These are phyloP conservation scores for Tanacetum coccineum DNA, from an alignment of 129 eudicot species.

Conservation along the genomic window DNA sequence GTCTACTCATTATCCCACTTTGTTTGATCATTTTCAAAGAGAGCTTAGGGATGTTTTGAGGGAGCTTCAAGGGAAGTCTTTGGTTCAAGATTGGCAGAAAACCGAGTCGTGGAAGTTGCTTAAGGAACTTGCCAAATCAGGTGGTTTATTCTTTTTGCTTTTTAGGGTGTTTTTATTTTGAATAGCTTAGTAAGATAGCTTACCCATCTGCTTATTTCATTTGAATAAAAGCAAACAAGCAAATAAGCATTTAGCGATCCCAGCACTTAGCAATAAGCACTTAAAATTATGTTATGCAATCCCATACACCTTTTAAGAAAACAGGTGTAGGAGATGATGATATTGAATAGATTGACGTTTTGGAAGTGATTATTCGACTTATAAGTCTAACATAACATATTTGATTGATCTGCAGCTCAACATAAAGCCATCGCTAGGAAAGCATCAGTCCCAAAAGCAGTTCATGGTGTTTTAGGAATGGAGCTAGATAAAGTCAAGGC, in stretches of 20 bases:
- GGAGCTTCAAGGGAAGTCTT: constrained; percentile 40
- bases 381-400: too few relatives aligned
- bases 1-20: constrained; percentile 86
- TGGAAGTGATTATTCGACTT: too few relatives aligned
- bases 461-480: constrained; percentile 70
- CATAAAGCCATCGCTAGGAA: constrained; percentile 52
- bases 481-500: constrained; percentile 61
- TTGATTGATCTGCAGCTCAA: too few relatives aligned
- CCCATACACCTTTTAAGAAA: too few relatives aligned
- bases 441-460: constrained; percentile 45
- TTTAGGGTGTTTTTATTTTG: background rate
- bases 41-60: constrained; percentile 78
- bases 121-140: constrained; percentile 78
- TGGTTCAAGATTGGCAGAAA: constrained; percentile 53
- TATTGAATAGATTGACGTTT: too few relatives aligned
- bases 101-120: constrained; percentile 85
- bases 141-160: constrained; percentile 24
- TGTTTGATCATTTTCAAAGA: constrained; percentile 89
- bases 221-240: too few relatives aligned
- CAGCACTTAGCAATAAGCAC: too few relatives aligned
- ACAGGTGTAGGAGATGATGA: too few relatives aligned
- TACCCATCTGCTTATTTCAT: too few relatives aligned
- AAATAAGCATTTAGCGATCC: too few relatives aligned
- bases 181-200: background rate
- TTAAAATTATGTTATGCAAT: too few relatives aligned